phyloP scores from a whole-genome alignment of 1,284 basidiomycete genomes.

The Albatrellus sp. region DNA sequence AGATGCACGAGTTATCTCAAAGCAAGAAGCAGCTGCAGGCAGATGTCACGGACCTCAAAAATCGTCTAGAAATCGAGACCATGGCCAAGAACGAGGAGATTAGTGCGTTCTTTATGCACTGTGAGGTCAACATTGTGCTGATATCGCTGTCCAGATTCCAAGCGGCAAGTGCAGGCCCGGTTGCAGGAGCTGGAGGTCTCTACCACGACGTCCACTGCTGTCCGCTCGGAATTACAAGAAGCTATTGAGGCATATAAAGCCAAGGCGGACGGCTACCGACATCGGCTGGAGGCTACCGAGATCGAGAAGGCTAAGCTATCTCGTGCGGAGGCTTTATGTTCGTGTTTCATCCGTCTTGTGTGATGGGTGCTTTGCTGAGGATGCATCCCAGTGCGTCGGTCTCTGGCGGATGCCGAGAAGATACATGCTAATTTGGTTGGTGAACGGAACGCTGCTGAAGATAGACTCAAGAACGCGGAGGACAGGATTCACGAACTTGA shows the following conservation, averaged over 20 bases:
- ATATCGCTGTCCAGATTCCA: slow-evolving; percentile 17
- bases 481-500: slow-evolving; percentile 50
- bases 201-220: slow-evolving; percentile 43
- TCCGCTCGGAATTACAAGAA: slow-evolving; percentile 54
- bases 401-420: slow-evolving; percentile 54
- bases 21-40: slow-evolving; percentile 45
- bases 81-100: slow-evolving; percentile 44
- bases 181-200: slow-evolving; percentile 60
- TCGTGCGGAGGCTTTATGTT: slow-evolving; percentile 54
- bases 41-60: slow-evolving; percentile 43
- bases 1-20: slow-evolving; percentile 44
- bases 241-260: slow-evolving; percentile 54
- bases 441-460: slow-evolving; percentile 42
- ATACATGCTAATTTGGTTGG: slow-evolving; percentile 35
- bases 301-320: slow-evolving; percentile 53
- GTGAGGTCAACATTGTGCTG: not conserved
- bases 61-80: slow-evolving; percentile 41
- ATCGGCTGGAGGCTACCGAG: slow-evolving; percentile 59
- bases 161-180: slow-evolving; percentile 45
- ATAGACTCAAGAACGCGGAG: slow-evolving; percentile 39
- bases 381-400: slow-evolving; percentile 36
- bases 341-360: slow-evolving; percentile 9
- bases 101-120: slow-evolving; percentile 23
- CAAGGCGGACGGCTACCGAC: slow-evolving; percentile 48
- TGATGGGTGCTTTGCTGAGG: slow-evolving; percentile 6